A percentile compares a stretch with the other conserved stretches of the same genome.
phyloP scores from a whole-genome alignment of 2,329 filamentous ascomycete species.

The Fusarium nelsonii region DNA sequence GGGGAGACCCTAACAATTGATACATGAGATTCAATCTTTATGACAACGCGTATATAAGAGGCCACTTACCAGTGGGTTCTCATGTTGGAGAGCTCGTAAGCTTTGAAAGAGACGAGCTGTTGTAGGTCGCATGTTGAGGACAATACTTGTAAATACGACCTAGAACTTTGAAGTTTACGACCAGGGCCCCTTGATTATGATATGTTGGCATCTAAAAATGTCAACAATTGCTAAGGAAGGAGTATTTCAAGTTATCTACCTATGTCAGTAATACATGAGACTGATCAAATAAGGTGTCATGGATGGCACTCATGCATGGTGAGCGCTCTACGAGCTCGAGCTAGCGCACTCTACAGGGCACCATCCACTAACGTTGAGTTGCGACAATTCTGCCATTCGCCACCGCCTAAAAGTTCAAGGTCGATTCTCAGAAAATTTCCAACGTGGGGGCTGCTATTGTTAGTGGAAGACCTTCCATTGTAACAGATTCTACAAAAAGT shows the following conservation, averaged over 20 bases:
- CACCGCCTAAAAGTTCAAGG: conserved; percentile 67
- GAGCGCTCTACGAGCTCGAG: conserved; percentile 4
- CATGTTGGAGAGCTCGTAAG: conserved; percentile 67
- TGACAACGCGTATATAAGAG: not conserved
- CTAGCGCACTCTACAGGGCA: conserved; percentile 25
- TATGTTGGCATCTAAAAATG: no score
- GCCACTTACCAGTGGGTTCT: conserved; percentile 80
- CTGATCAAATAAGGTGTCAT: conserved; percentile 23
- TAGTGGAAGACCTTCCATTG: conserved; percentile 19
- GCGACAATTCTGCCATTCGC: conserved; percentile 56
- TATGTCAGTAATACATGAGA: conserved; percentile 3
- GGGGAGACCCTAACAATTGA: conserved; percentile 77
- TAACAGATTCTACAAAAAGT: conserved; percentile 23
- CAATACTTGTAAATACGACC: not conserved
- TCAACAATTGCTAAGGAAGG: not conserved
- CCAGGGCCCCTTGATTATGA: not conserved
- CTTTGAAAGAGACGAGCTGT: conserved; percentile 54
- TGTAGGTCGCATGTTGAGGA: conserved; percentile 55
- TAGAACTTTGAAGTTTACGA: not conserved
- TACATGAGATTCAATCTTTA: not conserved
- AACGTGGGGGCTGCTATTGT: conserved; percentile 48
- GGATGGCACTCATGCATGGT: not conserved
- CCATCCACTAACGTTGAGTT: conserved; percentile 13
- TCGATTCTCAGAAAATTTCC: conserved; percentile 51
- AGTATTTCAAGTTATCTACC: conserved; percentile 1